Percentiles rank a stretch among this genome's conserved stretches.
Evolutionary conservation across 306 rosid genomes (phyloP).

Genomic region (Gleditsia sinensis): DNA sequence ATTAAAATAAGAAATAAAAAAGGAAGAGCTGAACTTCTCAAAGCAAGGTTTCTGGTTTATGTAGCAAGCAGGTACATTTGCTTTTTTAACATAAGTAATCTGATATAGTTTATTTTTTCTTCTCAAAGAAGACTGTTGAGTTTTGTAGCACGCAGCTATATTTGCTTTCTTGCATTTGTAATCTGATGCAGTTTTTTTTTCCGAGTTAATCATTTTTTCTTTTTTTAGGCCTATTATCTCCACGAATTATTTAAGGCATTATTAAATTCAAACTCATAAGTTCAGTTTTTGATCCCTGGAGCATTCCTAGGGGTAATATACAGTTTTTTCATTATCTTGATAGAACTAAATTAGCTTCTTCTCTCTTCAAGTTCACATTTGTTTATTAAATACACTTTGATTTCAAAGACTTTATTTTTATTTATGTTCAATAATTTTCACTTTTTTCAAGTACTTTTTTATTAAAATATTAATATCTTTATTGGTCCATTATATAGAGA

Average conservation of each 20-base stretch:
- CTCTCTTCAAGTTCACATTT: too few relatives aligned
- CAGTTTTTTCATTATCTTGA: too few relatives aligned
- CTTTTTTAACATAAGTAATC: not conserved
- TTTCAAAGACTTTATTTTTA: not conserved
- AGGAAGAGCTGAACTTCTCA: not conserved
- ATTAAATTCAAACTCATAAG: not conserved
- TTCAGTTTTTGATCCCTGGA: not conserved
- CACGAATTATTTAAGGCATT: not conserved
- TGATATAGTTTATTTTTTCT: not conserved
- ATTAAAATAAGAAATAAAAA: not conserved
- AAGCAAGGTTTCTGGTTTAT: not conserved
- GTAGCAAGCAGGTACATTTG: not conserved
- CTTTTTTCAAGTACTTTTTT: too few relatives aligned
- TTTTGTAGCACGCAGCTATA: not conserved
- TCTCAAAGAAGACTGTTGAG: not conserved
- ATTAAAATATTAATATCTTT: too few relatives aligned
- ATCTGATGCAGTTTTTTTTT: not conserved
- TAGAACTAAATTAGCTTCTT: not conserved
- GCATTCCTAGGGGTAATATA: not conserved
- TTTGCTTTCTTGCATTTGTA: not conserved
- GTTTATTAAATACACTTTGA: not conserved
- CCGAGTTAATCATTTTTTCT: not conserved
- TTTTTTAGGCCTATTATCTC: not conserved
- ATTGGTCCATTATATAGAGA: too few relatives aligned
- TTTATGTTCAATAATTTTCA: too few relatives aligned